phyloP scores from a whole-genome alignment of 140 eudicot genomes.

The Flaveria floridana region DNA sequence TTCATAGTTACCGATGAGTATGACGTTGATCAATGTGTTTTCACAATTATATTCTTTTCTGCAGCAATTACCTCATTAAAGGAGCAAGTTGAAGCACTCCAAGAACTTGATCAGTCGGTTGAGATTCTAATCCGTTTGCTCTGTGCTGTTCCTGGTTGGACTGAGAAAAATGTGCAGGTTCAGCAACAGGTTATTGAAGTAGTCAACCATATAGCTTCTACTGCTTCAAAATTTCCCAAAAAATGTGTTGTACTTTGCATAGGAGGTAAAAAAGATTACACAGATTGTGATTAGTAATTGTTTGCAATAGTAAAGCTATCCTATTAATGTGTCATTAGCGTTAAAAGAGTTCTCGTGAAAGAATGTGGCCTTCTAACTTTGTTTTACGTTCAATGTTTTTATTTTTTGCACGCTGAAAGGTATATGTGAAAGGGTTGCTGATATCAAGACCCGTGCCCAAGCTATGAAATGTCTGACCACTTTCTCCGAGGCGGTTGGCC shows the following conservation, averaged over 20 bases:
- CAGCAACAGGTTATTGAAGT: constrained; percentile 97
- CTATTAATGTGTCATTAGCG: background rate
- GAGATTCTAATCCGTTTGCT: constrained; percentile 84
- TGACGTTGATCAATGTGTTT: constrained; percentile 17
- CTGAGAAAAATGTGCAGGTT: constrained; percentile 99
- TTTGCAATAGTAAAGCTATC: background rate
- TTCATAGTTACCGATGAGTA: background rate
- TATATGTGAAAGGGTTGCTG: constrained; percentile 94
- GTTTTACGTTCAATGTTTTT: constrained; percentile 10
- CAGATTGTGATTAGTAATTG: background rate
- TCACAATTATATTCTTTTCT: constrained; percentile 1
- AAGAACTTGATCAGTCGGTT: constrained; percentile 66
- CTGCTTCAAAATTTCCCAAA: constrained; percentile 81
- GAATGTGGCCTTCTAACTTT: background rate
- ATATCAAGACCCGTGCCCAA: constrained; percentile 88
- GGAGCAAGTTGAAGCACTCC: constrained; percentile 77
- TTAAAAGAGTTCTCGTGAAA: constrained; percentile 10
- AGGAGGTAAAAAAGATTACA: constrained; percentile 42
- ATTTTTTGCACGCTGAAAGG: constrained; percentile 46
- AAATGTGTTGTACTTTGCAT: constrained; percentile 96
- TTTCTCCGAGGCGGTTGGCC: constrained; percentile 93
- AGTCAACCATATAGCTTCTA: constrained; percentile 70
- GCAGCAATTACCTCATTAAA: constrained; percentile 80
- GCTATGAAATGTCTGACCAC: constrained; percentile 95
- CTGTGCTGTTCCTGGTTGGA: constrained; percentile 97